Conservation (phyloP, 768 basidiomycete species). For the Crassisporium funariophilum region DNA sequence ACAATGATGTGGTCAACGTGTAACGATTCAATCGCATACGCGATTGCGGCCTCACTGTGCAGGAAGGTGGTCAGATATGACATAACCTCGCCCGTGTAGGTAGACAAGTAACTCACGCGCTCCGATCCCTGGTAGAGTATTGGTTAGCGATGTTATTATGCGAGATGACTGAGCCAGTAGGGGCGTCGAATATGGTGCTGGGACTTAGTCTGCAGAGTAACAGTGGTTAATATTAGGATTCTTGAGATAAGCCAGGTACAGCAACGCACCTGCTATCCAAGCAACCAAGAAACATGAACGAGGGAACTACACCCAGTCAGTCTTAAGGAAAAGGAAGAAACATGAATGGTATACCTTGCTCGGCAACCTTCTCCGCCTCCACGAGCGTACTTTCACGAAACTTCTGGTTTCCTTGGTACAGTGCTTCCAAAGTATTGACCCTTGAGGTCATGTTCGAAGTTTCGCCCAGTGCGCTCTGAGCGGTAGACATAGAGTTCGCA, state of each 20-base stretch:
- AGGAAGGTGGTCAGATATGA: conserved; percentile 7
- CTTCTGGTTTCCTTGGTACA: conserved; percentile 28
- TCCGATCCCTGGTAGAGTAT: conserved; percentile 33
- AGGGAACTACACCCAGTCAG: conserved; percentile 36
- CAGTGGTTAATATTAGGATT: neutral
- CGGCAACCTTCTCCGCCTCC: conserved; percentile 11
- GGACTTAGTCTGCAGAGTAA: conserved; percentile 23
- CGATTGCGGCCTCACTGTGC: conserved; percentile 35
- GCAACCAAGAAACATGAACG: conserved; percentile 41
- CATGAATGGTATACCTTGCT: conserved; percentile 28
- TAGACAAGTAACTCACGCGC: no score
- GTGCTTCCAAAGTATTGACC: conserved; percentile 21
- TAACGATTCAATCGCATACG: conserved; percentile 35
- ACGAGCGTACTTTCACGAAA: conserved; percentile 22
- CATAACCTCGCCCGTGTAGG: no score
- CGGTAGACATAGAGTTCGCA: no score
- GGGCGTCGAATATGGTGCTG: conserved; percentile 34
- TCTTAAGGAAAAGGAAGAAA: no score
- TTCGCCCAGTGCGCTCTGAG: conserved; percentile 5
- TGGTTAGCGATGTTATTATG: conserved; percentile 40
- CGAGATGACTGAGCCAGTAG: conserved; percentile 32
- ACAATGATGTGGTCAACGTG: conserved; percentile 40
- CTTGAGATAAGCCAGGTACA: neutral
- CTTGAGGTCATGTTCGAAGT: conserved; percentile 6
- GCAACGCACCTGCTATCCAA: conserved; percentile 33